Percentiles rank a stretch among this genome's conserved stretches.
Evolutionary conservation across 345 rosid genomes (phyloP).

Genomic region (Eucalyptus sideroxylon): DNA sequence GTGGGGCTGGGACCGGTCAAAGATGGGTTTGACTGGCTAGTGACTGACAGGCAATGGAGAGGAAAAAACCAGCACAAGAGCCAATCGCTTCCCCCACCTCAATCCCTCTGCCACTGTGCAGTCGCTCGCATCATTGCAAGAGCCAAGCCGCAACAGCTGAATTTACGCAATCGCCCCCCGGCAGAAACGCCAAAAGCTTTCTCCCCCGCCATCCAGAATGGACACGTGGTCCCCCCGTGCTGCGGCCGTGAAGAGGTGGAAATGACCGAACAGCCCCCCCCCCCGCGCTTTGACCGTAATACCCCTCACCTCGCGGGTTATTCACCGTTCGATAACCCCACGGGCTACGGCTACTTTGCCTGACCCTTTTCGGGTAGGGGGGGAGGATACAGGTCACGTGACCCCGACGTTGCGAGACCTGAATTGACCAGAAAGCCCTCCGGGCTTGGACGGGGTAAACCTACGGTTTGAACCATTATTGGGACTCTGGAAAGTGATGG

Average conservation of each 20-base stretch:
- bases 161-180: neutral
- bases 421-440: neutral
- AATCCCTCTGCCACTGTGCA: neutral
- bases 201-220: neutral
- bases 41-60: neutral
- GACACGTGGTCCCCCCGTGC: neutral
- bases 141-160: neutral
- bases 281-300: neutral
- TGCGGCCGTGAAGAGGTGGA: neutral
- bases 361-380: neutral
- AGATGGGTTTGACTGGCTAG: neutral
- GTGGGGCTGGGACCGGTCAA: neutral
- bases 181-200: neutral
- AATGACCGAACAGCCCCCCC: neutral
- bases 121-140: neutral
- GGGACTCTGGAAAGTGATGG: neutral
- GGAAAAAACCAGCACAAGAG: neutral
- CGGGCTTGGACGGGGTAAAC: neutral
- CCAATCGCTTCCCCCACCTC: accelerated
- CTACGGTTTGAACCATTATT: neutral
- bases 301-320: neutral
- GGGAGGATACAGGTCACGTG: neutral
- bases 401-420: neutral
- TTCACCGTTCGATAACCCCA: neutral
- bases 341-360: neutral